Conservation (phyloP, 164 flowering plant genomes). For the Saururus chinensis region DNA sequence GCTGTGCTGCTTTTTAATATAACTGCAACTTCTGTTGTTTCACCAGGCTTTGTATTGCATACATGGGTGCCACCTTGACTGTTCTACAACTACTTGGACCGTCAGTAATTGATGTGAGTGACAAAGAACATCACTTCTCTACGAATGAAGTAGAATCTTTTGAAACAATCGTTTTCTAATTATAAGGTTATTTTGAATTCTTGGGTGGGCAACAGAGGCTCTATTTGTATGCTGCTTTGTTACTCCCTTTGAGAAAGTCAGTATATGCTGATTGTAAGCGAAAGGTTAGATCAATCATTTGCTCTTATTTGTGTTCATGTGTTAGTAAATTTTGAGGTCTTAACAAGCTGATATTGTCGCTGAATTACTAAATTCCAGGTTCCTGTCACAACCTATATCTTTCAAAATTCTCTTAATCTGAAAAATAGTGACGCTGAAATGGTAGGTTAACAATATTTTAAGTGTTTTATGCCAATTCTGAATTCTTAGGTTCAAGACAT, state of each 20-base stretch:
- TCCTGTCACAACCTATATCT: conserved; percentile 52
- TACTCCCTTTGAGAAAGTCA: conserved; percentile 59
- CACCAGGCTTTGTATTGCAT: conserved; percentile 48
- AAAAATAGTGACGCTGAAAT: conserved; percentile 75
- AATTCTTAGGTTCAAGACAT: not conserved
- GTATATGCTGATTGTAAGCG: conserved; percentile 42
- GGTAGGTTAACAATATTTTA: conserved; percentile 28
- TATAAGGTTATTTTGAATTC: not conserved
- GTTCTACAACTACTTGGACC: conserved; percentile 44
- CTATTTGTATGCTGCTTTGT: conserved; percentile 56
- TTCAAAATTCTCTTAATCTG: conserved; percentile 73
- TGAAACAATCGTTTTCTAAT: not conserved
- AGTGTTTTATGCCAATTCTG: not conserved
- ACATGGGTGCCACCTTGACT: conserved; percentile 53
- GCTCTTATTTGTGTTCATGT: not conserved
- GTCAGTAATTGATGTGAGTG: conserved; percentile 58
- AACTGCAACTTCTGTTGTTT: not conserved
- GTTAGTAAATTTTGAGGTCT: too few relatives aligned
- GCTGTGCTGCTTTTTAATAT: not conserved
- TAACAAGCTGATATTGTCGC: too few relatives aligned
- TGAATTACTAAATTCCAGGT: conserved; percentile 32
- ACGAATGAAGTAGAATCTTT: not conserved
- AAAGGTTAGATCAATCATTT: conserved; percentile 27
- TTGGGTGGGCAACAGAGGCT: conserved; percentile 77
- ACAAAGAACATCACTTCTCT: not conserved